Conservation (phyloP, 164 flowering plant genomes). For the Nymphaea thermarum region DNA sequence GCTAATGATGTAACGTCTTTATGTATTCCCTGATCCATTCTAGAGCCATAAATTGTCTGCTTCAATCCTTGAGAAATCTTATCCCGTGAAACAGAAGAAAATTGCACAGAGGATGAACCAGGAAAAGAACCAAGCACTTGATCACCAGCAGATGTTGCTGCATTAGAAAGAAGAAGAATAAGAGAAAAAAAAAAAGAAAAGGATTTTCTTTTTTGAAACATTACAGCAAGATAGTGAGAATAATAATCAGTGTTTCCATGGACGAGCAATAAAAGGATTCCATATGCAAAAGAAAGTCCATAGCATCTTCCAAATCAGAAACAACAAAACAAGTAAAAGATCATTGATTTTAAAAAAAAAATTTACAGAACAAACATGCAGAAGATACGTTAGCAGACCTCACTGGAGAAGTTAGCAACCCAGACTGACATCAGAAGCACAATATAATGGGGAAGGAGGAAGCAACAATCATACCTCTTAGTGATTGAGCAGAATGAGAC, state of each 20-base stretch:
- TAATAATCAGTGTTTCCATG: background rate
- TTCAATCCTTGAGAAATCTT: conserved; percentile 36
- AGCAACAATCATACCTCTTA: background rate
- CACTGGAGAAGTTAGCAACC: background rate
- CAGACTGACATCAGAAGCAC: background rate
- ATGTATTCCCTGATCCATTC: conserved; percentile 27
- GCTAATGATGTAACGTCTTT: conserved; percentile 17
- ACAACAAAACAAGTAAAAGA: background rate
- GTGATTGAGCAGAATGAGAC: background rate
- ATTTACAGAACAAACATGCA: background rate
- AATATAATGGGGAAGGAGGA: background rate
- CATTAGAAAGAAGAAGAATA: conserved; percentile 1
- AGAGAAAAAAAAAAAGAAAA: background rate
- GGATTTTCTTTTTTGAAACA: background rate
- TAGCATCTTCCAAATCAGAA: background rate
- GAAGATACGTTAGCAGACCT: background rate
- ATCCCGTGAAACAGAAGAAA: conserved; percentile 23
- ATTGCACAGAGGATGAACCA: conserved; percentile 33
- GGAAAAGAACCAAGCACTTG: conserved; percentile 25
- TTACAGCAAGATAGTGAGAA: background rate
- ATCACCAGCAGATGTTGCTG: conserved; percentile 46
- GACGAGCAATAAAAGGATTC: background rate
- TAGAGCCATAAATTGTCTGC: conserved; percentile 18
- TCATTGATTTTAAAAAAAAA: too few relatives aligned
- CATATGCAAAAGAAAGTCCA: background rate